A percentile compares a stretch with the other conserved stretches of the same genome.
These are phyloP conservation scores for Dioscorea cayenensis DNA, from an alignment of 116 monocot species.

Conservation along the genomic window DNA sequence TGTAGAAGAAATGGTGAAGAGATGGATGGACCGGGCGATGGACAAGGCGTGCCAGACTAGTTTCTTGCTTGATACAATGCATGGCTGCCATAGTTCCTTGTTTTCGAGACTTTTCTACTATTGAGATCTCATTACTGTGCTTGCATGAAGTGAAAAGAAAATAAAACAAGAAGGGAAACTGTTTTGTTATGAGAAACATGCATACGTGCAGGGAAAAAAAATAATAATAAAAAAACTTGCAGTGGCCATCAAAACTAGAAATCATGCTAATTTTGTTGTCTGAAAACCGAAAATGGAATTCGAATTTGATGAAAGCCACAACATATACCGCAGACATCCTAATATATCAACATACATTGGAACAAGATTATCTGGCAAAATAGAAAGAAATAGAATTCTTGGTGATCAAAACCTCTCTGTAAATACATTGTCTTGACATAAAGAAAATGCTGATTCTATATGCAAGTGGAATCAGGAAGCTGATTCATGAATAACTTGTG, in stretches of 20 bases:
- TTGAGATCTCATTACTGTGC: constrained; percentile 10
- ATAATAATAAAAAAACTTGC: too few species aligned
- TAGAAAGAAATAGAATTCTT: not conserved
- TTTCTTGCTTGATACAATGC: constrained; percentile 74
- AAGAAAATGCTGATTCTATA: too few species aligned
- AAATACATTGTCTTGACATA: too few species aligned
- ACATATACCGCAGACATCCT: not conserved
- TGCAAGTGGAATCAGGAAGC: too few species aligned
- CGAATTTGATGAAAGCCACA: not conserved
- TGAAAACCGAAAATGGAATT: constrained; percentile 27
- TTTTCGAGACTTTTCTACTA: constrained; percentile 87
- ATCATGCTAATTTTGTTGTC: constrained; percentile 82
- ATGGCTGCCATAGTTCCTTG: constrained; percentile 79
- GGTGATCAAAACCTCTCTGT: too few species aligned
- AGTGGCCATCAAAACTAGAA: constrained; percentile 60
- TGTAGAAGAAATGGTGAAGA: constrained; percentile 58
- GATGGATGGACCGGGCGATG: constrained; percentile 63
- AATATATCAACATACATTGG: constrained; percentile 84
- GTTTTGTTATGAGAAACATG: too few species aligned
- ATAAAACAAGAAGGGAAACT: too few species aligned
- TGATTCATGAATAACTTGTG: too few species aligned
- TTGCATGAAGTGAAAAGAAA: too few species aligned
- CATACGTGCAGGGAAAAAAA: too few species aligned
- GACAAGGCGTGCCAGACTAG: constrained; percentile 70
- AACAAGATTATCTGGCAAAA: constrained; percentile 56